These are phyloP conservation scores for Hortaea sp. DNA, from an alignment of 2,329 filamentous ascomycete species.

Conservation along the genomic window DNA sequence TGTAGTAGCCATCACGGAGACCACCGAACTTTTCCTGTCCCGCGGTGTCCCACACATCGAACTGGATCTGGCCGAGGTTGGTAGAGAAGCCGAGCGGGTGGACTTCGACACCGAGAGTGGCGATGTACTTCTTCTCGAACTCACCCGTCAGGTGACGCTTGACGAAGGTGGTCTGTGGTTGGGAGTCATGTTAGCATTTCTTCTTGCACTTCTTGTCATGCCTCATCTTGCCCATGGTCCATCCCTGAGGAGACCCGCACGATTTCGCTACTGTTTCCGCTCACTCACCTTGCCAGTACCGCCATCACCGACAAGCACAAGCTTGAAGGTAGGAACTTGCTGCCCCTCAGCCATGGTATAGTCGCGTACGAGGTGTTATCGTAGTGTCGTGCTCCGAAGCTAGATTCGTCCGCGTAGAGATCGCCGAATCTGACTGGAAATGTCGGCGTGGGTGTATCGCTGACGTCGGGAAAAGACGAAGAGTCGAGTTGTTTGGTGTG, in stretches of 20 bases:
- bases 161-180: slow-evolving; percentile 91
- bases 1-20: slow-evolving; percentile 99
- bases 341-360: slow-evolving; percentile 16
- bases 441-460: too few relatives aligned
- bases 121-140: slow-evolving; percentile 99
- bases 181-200: neutral
- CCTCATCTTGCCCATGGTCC: neutral
- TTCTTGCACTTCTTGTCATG: slow-evolving; percentile 7
- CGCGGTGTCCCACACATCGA: slow-evolving; percentile 98
- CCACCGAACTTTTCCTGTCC: slow-evolving; percentile 99
- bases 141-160: slow-evolving; percentile 99
- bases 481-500: too few relatives aligned
- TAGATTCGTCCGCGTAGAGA: too few relatives aligned
- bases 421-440: too few relatives aligned
- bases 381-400: too few relatives aligned
- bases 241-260: neutral
- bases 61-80: slow-evolving; percentile 94
- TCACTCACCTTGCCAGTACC: slow-evolving; percentile 92
- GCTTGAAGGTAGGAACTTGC: slow-evolving; percentile 82
- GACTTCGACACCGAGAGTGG: slow-evolving; percentile 97
- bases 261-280: neutral
- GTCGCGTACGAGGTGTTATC: neutral
- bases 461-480: too few relatives aligned
- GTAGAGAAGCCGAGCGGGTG: slow-evolving; percentile 97
- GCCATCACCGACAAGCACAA: slow-evolving; percentile 97